These are phyloP conservation scores for Aureobasidium pullulans DNA, from an alignment of 2,329 filamentous ascomycete species.

Conservation along the genomic window DNA sequence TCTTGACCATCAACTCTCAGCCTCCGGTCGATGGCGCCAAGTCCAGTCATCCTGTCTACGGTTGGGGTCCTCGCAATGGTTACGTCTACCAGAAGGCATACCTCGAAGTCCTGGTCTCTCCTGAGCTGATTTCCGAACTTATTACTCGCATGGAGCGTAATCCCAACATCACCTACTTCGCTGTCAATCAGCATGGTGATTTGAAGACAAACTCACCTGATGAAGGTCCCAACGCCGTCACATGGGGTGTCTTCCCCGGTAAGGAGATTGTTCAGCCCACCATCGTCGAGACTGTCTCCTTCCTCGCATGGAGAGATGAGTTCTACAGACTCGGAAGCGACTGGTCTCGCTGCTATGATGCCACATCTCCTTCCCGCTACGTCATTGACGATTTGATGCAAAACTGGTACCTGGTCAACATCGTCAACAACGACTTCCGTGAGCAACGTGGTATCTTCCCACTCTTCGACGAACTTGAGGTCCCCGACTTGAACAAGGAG, in stretches of 20 bases:
- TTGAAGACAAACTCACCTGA: constrained; percentile 77
- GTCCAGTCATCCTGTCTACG: constrained; percentile 77
- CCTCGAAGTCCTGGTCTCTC: constrained; percentile 80
- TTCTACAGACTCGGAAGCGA: constrained; percentile 87
- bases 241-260: constrained; percentile 97
- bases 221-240: constrained; percentile 87
- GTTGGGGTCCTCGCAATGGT: constrained; percentile 90
- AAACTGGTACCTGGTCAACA: constrained; percentile 89
- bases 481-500: constrained; percentile 54
- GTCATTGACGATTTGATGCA: constrained; percentile 80
- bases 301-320: constrained; percentile 97
- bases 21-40: constrained; percentile 87
- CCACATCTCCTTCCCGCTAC: constrained; percentile 65
- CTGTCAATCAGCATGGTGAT: constrained; percentile 74
- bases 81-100: constrained; percentile 99
- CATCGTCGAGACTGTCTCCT: constrained; percentile 97
- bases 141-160: constrained; percentile 69
- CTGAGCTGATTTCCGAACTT: constrained; percentile 69
- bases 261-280: constrained; percentile 99
- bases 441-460: constrained; percentile 73
- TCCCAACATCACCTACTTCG: constrained; percentile 85
- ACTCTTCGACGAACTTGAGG: constrained; percentile 70
- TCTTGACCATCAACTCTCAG: constrained; percentile 96
- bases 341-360: constrained; percentile 86
- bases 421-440: constrained; percentile 98